Percentiles rank a stretch among this genome's conserved stretches.
phyloP scores from a whole-genome alignment of 768 basidiomycete species.

The Epithele typhae region DNA sequence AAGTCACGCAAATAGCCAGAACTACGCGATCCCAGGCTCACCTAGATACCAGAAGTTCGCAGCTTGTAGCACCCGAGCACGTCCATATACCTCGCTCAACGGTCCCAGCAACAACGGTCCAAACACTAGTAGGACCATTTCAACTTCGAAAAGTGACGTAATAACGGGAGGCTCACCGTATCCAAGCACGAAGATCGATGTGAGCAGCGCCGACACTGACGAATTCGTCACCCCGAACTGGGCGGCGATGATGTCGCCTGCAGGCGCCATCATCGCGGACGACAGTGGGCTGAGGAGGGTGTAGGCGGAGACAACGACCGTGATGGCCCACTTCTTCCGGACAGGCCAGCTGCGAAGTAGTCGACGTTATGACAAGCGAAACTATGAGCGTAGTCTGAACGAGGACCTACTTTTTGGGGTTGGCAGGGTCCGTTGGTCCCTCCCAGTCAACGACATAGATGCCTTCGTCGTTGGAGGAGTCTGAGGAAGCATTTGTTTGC shows the following conservation, averaged over 20 bases:
- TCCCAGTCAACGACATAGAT: too few species aligned
- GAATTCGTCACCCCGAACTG: constrained; percentile 52
- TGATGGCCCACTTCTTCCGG: constrained; percentile 50
- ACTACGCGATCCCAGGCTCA: constrained; percentile 28
- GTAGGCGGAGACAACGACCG: constrained; percentile 20
- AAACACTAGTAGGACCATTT: constrained; percentile 32
- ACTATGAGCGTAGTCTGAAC: too few species aligned
- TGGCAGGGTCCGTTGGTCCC: too few species aligned
- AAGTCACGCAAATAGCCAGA: too few species aligned
- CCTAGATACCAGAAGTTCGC: constrained; percentile 67
- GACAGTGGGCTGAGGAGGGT: constrained; percentile 43
- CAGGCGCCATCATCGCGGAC: constrained; percentile 74
- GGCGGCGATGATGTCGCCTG: constrained; percentile 42
- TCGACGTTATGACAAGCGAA: not conserved
- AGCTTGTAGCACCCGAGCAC: constrained; percentile 54
- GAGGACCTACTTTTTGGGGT: too few species aligned
- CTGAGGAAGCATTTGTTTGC: too few species aligned
- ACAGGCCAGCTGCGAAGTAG: constrained; percentile 46
- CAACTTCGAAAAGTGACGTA: constrained; percentile 10
- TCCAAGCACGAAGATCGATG: constrained; percentile 55
- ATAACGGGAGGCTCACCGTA: constrained; percentile 40
- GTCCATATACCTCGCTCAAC: constrained; percentile 67
- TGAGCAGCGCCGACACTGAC: constrained; percentile 50
- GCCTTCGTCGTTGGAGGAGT: too few species aligned
- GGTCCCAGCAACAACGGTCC: constrained; percentile 51